Evolutionary conservation across 2,329 filamentous ascomycete genomes (phyloP), one percentile per base, ranked within the genome.

Genomic region (Exophiala bonariae): DNA sequence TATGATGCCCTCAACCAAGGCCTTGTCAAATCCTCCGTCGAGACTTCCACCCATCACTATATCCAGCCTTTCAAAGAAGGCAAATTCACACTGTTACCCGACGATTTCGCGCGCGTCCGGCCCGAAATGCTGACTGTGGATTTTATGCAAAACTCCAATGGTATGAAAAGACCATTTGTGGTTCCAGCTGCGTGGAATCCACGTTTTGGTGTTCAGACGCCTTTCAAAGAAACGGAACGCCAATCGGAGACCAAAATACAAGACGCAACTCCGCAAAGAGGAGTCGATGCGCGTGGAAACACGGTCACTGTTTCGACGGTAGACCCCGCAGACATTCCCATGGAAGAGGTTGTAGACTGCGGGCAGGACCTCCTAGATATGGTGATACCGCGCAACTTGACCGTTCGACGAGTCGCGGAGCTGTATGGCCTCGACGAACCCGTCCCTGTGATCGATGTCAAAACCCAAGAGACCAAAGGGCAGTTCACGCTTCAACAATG

Each of bases 1-100:
- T 86, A 86, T 63, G 82, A 82, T 40, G 81, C 82, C 38, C 70
- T 86, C 32, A 82, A 86, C 56, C 78, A 83, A 63, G 83, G 83
- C 32, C 74, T 85, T 11, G 70, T 86, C 42, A 83, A 83, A 62
- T 81, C 81, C 2, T 81, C 81, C 4, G 79, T 80, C 44, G 81
- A 86, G 50, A 79, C 79, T 23, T 69, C 77, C 39, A 81, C 85
- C 52, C 83, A 86, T 61, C 83, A 85, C 59, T 86, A 86, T 61
- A 82, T 86, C 45, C 75, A 82, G 54, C 78, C 79, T 5, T 82
- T 86, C 64, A 83, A 83, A 58, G 79, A 85, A 54, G 81, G 81
- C 17, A 80, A 76, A 34, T 79, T 85, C 48, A 72, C 71, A 32
- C 83, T 85, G 52, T 68, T 78, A 14, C 74, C 77, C 0, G 83